Base-by-base conservation (phyloP, 148 eudicot genomes). In the Chenopodium suecicum region DNA sequence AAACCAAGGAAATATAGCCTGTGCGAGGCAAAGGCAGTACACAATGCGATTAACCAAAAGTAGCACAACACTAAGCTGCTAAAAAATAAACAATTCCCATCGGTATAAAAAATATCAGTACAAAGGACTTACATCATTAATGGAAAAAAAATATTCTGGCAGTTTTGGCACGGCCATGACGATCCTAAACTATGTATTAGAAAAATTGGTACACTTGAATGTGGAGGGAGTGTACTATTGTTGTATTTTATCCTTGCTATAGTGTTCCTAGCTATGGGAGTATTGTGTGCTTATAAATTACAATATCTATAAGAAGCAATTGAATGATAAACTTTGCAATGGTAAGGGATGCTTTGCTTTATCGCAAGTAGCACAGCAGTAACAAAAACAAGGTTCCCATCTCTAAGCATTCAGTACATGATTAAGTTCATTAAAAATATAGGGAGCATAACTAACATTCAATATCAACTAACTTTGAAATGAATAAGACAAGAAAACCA, bases 401-500 rank as follows among this genome's bases (percentile, higher is more conserved):
- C 22, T 56, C 62, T 56, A 56, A 56, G 17, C 62, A 56, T 56
- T 56, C 22, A 56, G 62, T 56, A 56, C 19, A 17, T 14, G 6
- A 56, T 1, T 56, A 56, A 13, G 4, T 14, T 56, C 62, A 16
- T 16, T 13, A 3, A 56, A 56, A 56, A 14, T 56, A 17, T 13
- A 56, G 22, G 62, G 62, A 14, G 62, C 62, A 56, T 50, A 12
- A 9, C 54, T 50, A 50, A 50, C 54, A 50, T 50, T 12, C 0
- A 50, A 50, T 11, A 50, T 50, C 54, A 50, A 50, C 16, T 67
- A 1, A 67, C 4, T 25, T 19, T n/a, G 17, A 13, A 48, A 27
- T 74, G 37, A 27, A 74, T 63, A 74, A 44, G 12, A 71, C 50
- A 47, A 47, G 22, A 29, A 63, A 78, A 70, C 44, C 50, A 77